Evolutionary conservation across 1,284 basidiomycete genomes (phyloP), one percentile per base, ranked within the genome.

Genomic region (Ganoderma boninense): DNA sequence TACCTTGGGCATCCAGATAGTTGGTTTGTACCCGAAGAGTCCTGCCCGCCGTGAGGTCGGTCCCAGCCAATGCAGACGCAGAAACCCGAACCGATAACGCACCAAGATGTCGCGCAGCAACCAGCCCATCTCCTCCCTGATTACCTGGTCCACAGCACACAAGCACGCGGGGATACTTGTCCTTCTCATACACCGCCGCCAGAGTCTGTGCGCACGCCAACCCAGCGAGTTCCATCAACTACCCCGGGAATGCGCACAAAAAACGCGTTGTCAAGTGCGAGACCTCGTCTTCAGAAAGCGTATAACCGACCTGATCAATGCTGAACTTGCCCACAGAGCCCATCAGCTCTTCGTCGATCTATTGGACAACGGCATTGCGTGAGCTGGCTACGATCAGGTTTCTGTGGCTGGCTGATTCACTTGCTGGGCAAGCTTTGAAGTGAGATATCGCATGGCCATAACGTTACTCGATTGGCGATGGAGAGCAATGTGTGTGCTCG

Each of bases 181-280:
- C 85, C 40, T 86, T 89, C 32, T 87, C 87, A 79, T 95, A 99
- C 1, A 92, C 90, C 23, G 87, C 92, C 18, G 92, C 92, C 0
- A 99, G 84, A 0, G 95, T 90, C 81, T 97, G 95, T 0, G 98
- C 98, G 78, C 97, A 98, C 0, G 97, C 93, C 18, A 99, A 85
- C 0, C 98, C 98, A n/a, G 98, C 98, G 2, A 99, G 89, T 79
- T 99, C 97, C 97, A 99, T 99, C 38, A 99, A 85, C 95, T 98
- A 67, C 40, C 23, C 20, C 16, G 43, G 29, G 18, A 14, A 44
- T 5, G 23, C 29, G 11, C 23, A 54, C 29, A 23, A 49, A 23
- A 11, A 2, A 29, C 14, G 11, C 13, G 23, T 26, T 54, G 23
- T 54, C 49, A 10, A 40, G 20, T n/a, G 57, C 35, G 35, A 57